These are phyloP conservation scores for Cyphellophora attinorum DNA, from an alignment of 2,329 filamentous ascomycete genomes.

Conservation along the genomic window DNA sequence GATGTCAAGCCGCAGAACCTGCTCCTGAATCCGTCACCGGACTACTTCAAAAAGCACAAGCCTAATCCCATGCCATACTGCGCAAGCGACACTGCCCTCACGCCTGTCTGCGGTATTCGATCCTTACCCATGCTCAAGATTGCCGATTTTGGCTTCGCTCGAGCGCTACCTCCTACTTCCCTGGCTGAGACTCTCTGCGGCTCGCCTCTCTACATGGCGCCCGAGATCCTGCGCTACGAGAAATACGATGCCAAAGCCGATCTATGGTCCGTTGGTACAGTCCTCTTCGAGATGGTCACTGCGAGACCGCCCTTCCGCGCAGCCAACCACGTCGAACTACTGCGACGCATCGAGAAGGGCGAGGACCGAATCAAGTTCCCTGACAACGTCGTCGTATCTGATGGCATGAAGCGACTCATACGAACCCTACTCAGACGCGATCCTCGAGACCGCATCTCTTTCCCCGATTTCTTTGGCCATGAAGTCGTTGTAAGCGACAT, in stretches of 20 bases:
- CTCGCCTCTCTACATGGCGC: slow-evolving; percentile 96
- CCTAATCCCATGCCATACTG: slow-evolving; percentile 61
- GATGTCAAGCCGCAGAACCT: slow-evolving; percentile 98
- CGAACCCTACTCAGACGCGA: slow-evolving; percentile 73
- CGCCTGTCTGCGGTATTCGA: slow-evolving; percentile 68
- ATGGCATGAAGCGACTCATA: slow-evolving; percentile 72
- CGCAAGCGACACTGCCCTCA: slow-evolving; percentile 69
- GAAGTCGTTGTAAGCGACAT: slow-evolving; percentile 65
- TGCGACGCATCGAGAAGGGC: slow-evolving; percentile 81
- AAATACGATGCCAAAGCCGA: slow-evolving; percentile 96
- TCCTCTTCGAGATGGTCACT: slow-evolving; percentile 89
- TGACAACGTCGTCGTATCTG: slow-evolving; percentile 58
- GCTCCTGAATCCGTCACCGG: slow-evolving; percentile 70
- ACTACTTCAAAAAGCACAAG: slow-evolving; percentile 55
- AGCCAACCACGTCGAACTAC: slow-evolving; percentile 84
- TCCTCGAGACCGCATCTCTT: slow-evolving; percentile 74
- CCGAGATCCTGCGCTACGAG: slow-evolving; percentile 92
- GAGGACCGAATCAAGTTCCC: slow-evolving; percentile 81
- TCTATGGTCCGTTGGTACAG: slow-evolving; percentile 94
- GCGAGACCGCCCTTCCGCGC: slow-evolving; percentile 86
- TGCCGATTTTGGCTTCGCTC: slow-evolving; percentile 96
- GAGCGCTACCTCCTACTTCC: slow-evolving; percentile 80
- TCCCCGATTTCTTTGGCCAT: slow-evolving; percentile 75
- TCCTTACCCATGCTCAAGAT: slow-evolving; percentile 95
- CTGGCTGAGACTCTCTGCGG: slow-evolving; percentile 94